Percentiles rank a stretch among this genome's conserved stretches.
Conservation (phyloP, 2,329 filamentous ascomycete genomes). For the Colletotrichum truncatum region DNA sequence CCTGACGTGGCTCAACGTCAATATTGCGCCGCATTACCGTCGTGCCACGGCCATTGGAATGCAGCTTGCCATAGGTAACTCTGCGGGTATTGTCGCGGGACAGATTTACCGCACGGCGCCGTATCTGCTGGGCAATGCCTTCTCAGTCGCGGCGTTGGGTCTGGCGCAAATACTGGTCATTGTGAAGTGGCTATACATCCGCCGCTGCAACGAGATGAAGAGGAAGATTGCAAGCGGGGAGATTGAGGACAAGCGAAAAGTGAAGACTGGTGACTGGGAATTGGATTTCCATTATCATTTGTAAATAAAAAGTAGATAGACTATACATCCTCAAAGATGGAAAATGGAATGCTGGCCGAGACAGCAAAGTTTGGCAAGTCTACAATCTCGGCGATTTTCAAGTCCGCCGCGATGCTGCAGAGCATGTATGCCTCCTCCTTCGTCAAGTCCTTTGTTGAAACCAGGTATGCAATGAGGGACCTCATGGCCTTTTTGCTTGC, state of each 20-base stretch:
- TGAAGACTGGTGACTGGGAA: conserved; percentile 55
- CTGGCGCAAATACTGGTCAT: conserved; percentile 47
- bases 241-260: conserved; percentile 51
- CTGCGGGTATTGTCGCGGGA: conserved; percentile 52
- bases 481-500: conserved; percentile 58
- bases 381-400: conserved; percentile 61
- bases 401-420: conserved; percentile 56
- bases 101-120: conserved; percentile 45
- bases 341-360: conserved; percentile 57
- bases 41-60: conserved; percentile 56
- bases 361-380: conserved; percentile 64
- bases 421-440: conserved; percentile 62
- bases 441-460: conserved; percentile 53
- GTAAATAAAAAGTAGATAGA: conserved; percentile 7
- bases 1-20: conserved; percentile 56
- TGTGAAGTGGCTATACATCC: conserved; percentile 52
- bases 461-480: conserved; percentile 58
- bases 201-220: conserved; percentile 51
- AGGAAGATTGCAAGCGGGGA: conserved; percentile 46
- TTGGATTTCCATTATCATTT: conserved; percentile 58
- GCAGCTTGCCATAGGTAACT: conserved; percentile 44
- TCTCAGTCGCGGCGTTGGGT: conserved; percentile 37
- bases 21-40: conserved; percentile 54
- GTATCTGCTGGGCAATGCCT: conserved; percentile 41
- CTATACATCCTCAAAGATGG: conserved; percentile 48